phyloP scores from a whole-genome alignment of 2,329 filamentous ascomycete genomes.

The Lecanicillium sp. region DNA sequence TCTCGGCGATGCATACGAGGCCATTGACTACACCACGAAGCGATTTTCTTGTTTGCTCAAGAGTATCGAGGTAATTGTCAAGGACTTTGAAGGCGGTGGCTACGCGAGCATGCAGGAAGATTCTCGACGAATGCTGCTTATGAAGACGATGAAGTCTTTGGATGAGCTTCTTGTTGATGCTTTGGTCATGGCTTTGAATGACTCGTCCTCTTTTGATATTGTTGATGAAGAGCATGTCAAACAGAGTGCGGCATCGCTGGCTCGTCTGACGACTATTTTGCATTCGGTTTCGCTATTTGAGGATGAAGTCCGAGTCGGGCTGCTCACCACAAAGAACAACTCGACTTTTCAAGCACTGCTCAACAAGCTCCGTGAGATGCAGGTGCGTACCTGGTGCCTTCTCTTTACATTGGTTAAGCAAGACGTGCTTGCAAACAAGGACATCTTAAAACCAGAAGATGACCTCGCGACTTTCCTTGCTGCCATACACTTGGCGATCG shows the following conservation, averaged over 20 bases:
- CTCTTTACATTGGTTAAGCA: conserved; percentile 77
- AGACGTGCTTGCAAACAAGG: conserved; percentile 60
- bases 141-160: conserved; percentile 72
- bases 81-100: conserved; percentile 56
- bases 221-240: conserved; percentile 74
- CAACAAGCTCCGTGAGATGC: conserved; percentile 75
- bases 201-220: conserved; percentile 70
- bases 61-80: conserved; percentile 76
- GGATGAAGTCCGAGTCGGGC: conserved; percentile 76
- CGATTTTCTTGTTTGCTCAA: conserved; percentile 81
- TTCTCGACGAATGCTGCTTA: conserved; percentile 62
- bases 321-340: conserved; percentile 55
- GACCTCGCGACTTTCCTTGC: conserved; percentile 75
- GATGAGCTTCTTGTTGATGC: conserved; percentile 70
- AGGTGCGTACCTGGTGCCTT: conserved; percentile 81
- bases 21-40: conserved; percentile 80
- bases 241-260: conserved; percentile 65
- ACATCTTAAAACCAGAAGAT: conserved; percentile 61
- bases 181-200: conserved; percentile 62
- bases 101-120: conserved; percentile 53
- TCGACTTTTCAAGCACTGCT: conserved; percentile 48
- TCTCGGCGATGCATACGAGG: conserved; percentile 80
- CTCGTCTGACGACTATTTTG: conserved; percentile 65
- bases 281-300: conserved; percentile 78
- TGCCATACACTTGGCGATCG: conserved; percentile 76